Percentiles rank a stretch among this genome's conserved stretches.
phyloP scores from a whole-genome alignment of 805 yeast genomes.

The Starmerella tilneyi region DNA sequence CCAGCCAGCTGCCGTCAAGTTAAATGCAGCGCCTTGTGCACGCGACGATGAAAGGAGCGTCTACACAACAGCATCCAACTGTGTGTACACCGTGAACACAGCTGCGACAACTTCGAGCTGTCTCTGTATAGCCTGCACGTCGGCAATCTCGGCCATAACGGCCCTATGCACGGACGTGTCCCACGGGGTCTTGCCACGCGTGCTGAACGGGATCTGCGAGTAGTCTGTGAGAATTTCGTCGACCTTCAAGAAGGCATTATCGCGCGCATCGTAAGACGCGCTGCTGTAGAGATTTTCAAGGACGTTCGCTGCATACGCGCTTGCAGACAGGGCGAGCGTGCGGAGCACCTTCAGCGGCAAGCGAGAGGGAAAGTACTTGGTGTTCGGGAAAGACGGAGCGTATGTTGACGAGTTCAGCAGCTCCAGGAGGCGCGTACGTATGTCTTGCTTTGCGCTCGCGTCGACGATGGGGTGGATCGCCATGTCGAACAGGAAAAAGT shows the following conservation, averaged over 20 bases:
- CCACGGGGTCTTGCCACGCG: conserved; percentile 34
- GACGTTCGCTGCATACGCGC: conserved; percentile 92
- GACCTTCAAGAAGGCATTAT: conserved; percentile 85
- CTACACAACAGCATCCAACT: conserved; percentile 55
- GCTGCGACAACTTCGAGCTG: conserved; percentile 87
- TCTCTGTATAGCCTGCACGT: conserved; percentile 33
- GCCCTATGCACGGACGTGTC: conserved; percentile 44
- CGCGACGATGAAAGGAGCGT: no score
- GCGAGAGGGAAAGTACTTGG: conserved; percentile 57
- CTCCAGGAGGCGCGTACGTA: conserved; percentile 60
- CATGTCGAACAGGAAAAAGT: conserved; percentile 91
- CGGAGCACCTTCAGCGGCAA: conserved; percentile 64
- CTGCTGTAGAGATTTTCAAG: conserved; percentile 71
- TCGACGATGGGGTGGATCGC: conserved; percentile 97
- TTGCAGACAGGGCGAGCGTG: conserved; percentile 71
- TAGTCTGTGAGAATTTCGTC: conserved; percentile 78
- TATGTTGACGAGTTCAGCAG: conserved; percentile 51
- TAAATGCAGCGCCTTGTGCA: no score
- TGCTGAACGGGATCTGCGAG: conserved; percentile 73
- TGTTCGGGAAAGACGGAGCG: conserved; percentile 46
- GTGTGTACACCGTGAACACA: conserved; percentile 76
- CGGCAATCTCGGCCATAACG: conserved; percentile 40
- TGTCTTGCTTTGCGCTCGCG: conserved; percentile 67
- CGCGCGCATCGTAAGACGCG: conserved; percentile 77
- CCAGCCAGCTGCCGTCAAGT: no score